Evolutionary conservation across 225 moss, liverwort and hornwort species (phyloP), one percentile per base, ranked within the genome.

Genomic region (Polytrichum commune): DNA sequence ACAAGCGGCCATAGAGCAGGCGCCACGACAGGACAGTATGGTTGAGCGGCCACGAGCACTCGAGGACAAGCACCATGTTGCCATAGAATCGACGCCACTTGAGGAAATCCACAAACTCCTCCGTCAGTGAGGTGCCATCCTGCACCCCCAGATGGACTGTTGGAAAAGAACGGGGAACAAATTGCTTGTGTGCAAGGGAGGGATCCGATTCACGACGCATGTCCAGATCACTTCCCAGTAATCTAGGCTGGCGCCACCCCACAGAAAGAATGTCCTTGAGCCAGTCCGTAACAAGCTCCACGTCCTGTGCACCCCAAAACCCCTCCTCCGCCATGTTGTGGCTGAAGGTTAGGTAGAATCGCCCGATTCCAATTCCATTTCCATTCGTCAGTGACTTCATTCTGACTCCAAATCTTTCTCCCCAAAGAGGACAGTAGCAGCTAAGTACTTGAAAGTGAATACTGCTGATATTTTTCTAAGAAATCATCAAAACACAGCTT

Each of bases 11-110:
- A 74, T 96, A 96, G 18, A 96, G 85, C 64, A 96, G 74, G 60
- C 96, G 89, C 90, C 89, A 96, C 3, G 85, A 85, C 33, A 96
- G 89, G 53, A 89, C 93, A 0, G 96, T 96, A 76, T 96, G 96
- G 29, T 92, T 82, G 3, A 82, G 66, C 0, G 93, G 93, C 78
- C 93, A 93, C 0, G 85, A 32, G 69, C 93, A 96, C 81, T 96
- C 93, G 30, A 96, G 88, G 0, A 96, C 74, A 55, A 96, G 73
- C 27, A 96, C 92, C 78, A 93, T 82, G 22, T 93, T 93, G 68
- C 96, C 96, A 81, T 83, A 96, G 69, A 85, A 96, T 19, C 79
- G 82, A 27, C 96, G 80, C 96, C 91, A 96, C 66, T 89, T 86
- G 64, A 92, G 91, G 9, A 93, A 86, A 33, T 96, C 96, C 23